These are phyloP conservation scores for Amanita polypyramis DNA, from an alignment of 768 basidiomycete species.

Conservation along the genomic window DNA sequence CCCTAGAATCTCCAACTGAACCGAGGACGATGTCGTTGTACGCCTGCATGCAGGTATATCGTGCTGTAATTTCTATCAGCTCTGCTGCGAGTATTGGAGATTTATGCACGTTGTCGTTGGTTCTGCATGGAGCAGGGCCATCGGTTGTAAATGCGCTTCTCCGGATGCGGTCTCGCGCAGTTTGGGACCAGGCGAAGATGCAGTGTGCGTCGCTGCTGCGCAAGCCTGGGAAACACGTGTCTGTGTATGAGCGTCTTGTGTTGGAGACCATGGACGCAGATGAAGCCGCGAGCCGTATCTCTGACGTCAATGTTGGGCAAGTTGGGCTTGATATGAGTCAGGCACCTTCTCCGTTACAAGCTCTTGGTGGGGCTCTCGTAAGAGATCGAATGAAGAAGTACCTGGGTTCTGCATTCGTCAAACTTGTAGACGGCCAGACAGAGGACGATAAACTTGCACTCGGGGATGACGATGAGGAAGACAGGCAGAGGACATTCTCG, in stretches of 20 bases:
- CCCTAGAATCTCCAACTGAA: conserved; percentile 10
- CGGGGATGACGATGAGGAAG: conserved; percentile 26
- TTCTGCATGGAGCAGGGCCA: conserved; percentile 26
- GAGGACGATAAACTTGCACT: conserved; percentile 22
- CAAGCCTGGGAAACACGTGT: conserved; percentile 6
- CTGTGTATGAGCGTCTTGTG: conserved; percentile 43
- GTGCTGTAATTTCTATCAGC: conserved; percentile 31
- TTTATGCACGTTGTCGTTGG: conserved; percentile 47
- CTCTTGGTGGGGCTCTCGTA: conserved; percentile 40
- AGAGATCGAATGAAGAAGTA: conserved; percentile 42
- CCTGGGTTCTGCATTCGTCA: conserved; percentile 44
- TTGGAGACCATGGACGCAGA: conserved; percentile 40
- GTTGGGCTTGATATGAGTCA: conserved; percentile 12
- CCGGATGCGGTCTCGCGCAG: conserved; percentile 29
- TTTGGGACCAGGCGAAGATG: conserved; percentile 12
- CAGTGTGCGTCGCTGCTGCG: background rate
- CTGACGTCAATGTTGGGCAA: conserved; percentile 5
- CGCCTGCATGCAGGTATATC: conserved; percentile 45
- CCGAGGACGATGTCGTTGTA: conserved; percentile 19
- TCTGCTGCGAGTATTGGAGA: conserved; percentile 33
- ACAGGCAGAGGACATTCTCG: conserved; percentile 39
- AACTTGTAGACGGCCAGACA: conserved; percentile 21
- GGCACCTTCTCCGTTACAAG: conserved; percentile 28
- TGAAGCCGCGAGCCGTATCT: conserved; percentile 36
- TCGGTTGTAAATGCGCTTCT: conserved; percentile 25